These are phyloP conservation scores for Lipomyces orientalis DNA, from an alignment of 805 yeast species.

Conservation along the genomic window DNA sequence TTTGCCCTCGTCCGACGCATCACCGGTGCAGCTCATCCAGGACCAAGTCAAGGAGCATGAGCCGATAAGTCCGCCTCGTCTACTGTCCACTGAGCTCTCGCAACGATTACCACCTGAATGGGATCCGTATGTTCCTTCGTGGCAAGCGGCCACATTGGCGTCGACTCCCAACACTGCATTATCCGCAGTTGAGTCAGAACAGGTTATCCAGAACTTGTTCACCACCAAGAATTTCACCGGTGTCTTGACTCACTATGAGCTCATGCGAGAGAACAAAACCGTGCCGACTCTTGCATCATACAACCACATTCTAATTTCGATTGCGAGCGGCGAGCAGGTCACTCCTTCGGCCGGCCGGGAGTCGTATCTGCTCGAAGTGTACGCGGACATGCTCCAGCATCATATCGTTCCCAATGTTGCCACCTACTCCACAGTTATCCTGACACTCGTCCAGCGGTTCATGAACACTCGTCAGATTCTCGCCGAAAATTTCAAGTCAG, in stretches of 20 bases:
- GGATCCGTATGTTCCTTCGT: not conserved
- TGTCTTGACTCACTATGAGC: conserved; percentile 21
- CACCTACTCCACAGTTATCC: conserved; percentile 28
- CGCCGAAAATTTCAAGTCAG: conserved; percentile 10
- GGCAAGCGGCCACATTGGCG: conserved; percentile 2
- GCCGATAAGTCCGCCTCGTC: not conserved
- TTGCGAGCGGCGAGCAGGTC: conserved; percentile 9
- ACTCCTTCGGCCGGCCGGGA: conserved; percentile 1
- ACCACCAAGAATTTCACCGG: conserved; percentile 13
- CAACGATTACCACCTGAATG: not conserved
- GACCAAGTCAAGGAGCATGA: not conserved
- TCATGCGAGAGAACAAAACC: conserved; percentile 7
- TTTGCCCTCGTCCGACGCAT: not conserved
- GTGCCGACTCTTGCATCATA: conserved; percentile 17
- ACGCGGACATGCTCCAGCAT: conserved; percentile 26
- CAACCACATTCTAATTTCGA: conserved; percentile 20
- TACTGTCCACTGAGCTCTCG: not conserved
- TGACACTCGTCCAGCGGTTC: conserved; percentile 23
- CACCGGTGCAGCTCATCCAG: not conserved
- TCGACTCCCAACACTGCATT: conserved; percentile 1
- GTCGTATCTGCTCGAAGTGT: conserved; percentile 20
- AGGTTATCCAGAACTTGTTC: conserved; percentile 13
- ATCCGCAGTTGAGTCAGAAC: not conserved
- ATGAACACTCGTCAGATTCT: conserved; percentile 6
- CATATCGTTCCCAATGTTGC: conserved; percentile 30